Evolutionary conservation across 257 asterid species (phyloP).

Genomic region (Anisodus acutangulus): DNA sequence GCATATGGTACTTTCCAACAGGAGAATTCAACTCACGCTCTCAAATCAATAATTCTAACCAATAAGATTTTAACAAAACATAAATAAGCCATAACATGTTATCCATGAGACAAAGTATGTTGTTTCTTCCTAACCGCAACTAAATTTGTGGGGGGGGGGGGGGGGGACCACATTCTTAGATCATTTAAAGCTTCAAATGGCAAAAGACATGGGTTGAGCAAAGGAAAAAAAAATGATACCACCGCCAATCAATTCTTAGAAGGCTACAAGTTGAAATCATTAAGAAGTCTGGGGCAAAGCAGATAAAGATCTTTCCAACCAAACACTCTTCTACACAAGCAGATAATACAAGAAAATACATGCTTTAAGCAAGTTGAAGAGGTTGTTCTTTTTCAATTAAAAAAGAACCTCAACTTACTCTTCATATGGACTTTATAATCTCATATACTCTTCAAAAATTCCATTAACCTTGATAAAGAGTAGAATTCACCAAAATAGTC

Average conservation of each 20-base stretch:
- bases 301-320: background rate
- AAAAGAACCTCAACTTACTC: background rate
- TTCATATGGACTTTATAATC: background rate
- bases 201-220: background rate
- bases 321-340: background rate
- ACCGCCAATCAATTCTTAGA: background rate
- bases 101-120: background rate
- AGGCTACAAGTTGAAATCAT: background rate
- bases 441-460: background rate
- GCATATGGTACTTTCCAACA: background rate
- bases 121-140: background rate
- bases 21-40: background rate
- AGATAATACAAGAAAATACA: background rate
- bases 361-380: background rate
- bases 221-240: background rate
- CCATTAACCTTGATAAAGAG: background rate
- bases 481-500: background rate
- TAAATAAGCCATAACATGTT: constrained; percentile 1
- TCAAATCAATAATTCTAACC: constrained; percentile 10
- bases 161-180: background rate
- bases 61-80: background rate
- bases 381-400: background rate
- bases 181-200: background rate
- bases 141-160: background rate
- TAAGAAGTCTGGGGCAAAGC: background rate